Evolutionary conservation across 164 flowering plant genomes (phyloP), one percentile per base, ranked within the genome.

Genomic region (Hamamelis virginiana): DNA sequence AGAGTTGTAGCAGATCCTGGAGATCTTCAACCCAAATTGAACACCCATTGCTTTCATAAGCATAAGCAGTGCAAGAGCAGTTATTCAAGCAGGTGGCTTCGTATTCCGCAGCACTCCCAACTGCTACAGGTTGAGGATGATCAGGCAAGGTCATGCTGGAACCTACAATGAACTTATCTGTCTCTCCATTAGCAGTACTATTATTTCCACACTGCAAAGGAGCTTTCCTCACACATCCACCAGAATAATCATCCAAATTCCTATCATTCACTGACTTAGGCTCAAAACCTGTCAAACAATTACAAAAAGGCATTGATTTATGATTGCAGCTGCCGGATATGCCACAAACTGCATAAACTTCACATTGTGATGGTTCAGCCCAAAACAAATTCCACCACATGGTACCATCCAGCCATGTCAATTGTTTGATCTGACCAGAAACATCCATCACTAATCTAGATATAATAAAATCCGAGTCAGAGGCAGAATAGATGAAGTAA

Each of bases 21-120:
- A 33, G 41, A 6, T 6, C 41, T 33, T 6, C 41, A 33, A 33
- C 2, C 41, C 41, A 33, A 33, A 33, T 33, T 33, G 41, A 33
- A 33, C 41, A 33, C 41, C 41, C 41, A 33, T 6, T 33, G 41
- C 41, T 33, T 2, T 67, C 73, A 59, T 55, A 84, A 19, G 84
- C 67, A 70, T 84, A 84, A 60, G 84, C 83, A 67, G 65, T 64
- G 73, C 88, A 84, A 71, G 84, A 75, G 70, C 88, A 84, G 56
- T 77, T 74, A 25, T 55, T 68, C 53, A 79, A 69, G 72, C 84
- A 80, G 10, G 43, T 46, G 15, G 64, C 57, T 66, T 77, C 66
- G 55, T 86, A 82, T 33, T 69, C 79, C 10, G 8, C 41, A 2
- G 9, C 12, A 69, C 65, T 73, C 16, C 52, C 66, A 11, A 25